Evolutionary conservation across 2,329 filamentous ascomycete species (phyloP).

Genomic region (Fonsecaea monophora): DNA sequence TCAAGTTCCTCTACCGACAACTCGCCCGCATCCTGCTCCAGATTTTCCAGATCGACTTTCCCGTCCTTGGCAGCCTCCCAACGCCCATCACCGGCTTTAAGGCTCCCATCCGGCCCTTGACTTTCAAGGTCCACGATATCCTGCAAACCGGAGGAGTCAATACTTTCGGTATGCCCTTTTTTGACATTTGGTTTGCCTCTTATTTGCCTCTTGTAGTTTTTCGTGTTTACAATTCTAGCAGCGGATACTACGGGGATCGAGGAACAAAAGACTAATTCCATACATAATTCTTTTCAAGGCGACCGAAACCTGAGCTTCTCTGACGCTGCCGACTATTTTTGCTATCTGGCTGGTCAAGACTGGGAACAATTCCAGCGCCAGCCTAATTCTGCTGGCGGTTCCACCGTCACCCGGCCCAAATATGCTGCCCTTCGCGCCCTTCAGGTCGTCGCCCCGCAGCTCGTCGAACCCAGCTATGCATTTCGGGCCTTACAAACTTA

Average conservation of each 20-base stretch:
- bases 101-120: constrained; percentile 45
- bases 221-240: constrained; percentile 13
- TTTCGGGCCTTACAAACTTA: too few relatives aligned
- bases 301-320: constrained; percentile 17
- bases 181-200: constrained; percentile 1
- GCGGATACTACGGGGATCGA: constrained; percentile 2
- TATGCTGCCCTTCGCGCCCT: constrained; percentile 25
- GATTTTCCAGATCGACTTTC: constrained; percentile 21
- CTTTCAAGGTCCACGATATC: constrained; percentile 46
- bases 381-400: constrained; percentile 45
- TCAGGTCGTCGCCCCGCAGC: neutral
- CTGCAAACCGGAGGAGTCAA: constrained; percentile 41
- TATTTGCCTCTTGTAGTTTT: constrained; percentile 4
- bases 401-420: constrained; percentile 40
- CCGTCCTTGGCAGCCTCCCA: constrained; percentile 16
- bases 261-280: constrained; percentile 7
- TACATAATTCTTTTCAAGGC: constrained; percentile 15
- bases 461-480: too few relatives aligned
- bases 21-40: constrained; percentile 19
- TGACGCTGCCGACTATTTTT: constrained; percentile 45
- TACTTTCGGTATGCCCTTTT: constrained; percentile 18
- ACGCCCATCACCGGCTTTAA: constrained; percentile 34
- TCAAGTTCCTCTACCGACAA: constrained; percentile 16
- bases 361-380: constrained; percentile 47
- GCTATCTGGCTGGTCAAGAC: constrained; percentile 46